A percentile compares a stretch with the other conserved stretches of the same genome.
Evolutionary conservation across 2,329 filamentous ascomycete species (phyloP).

Genomic region (Lecanicillium sp.): DNA sequence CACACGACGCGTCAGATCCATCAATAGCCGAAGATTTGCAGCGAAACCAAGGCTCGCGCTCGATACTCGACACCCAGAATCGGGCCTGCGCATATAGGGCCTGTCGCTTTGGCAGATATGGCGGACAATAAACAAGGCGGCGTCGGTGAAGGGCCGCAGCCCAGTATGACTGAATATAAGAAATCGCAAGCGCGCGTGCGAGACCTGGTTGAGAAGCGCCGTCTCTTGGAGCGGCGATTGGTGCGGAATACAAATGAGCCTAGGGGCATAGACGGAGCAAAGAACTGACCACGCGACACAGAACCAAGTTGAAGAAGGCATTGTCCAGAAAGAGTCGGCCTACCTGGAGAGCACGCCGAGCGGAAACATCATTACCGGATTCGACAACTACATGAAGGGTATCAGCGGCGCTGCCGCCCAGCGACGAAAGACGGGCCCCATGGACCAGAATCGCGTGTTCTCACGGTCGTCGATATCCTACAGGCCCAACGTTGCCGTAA

Average conservation of each 20-base stretch:
- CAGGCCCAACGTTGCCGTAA: slow-evolving; percentile 37
- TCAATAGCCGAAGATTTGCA: background rate
- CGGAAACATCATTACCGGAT: slow-evolving; percentile 95
- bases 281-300: slow-evolving; percentile 19
- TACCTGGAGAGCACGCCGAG: slow-evolving; percentile 86
- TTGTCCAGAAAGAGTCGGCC: slow-evolving; percentile 73
- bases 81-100: background rate
- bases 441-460: slow-evolving; percentile 70
- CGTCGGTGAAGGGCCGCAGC: slow-evolving; percentile 22
- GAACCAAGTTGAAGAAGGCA: slow-evolving; percentile 63
- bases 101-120: no score
- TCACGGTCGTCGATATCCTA: slow-evolving; percentile 59
- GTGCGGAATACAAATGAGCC: slow-evolving; percentile 22
- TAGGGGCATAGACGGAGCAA: background rate
- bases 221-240: slow-evolving; percentile 32
- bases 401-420: slow-evolving; percentile 56
- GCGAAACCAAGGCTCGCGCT: background rate
- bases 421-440: slow-evolving; percentile 57
- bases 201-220: slow-evolving; percentile 40
- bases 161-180: slow-evolving; percentile 42
- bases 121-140: slow-evolving; percentile 27
- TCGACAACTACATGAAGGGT: slow-evolving; percentile 97
- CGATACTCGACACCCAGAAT: background rate
- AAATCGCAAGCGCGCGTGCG: slow-evolving; percentile 44
- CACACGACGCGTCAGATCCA: background rate